phyloP scores from a whole-genome alignment of 371 early-diverging fungal genomes.

The Mucor circinelloides region DNA sequence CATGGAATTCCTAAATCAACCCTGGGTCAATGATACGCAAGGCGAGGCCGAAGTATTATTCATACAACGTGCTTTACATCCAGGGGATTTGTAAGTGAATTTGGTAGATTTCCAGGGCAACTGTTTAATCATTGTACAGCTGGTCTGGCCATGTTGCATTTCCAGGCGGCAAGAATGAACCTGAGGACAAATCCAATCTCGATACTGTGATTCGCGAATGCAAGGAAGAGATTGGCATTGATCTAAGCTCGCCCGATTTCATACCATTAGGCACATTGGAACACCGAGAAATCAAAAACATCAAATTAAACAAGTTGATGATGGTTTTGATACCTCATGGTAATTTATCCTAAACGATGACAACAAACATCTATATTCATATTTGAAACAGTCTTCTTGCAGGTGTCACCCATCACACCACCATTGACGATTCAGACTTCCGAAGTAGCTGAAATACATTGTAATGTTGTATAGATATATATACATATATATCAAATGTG shows the following conservation, averaged over 20 bases:
- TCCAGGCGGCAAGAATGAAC: constrained; percentile 72
- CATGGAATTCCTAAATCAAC: constrained; percentile 7
- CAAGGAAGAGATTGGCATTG: constrained; percentile 66
- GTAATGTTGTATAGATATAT: constrained; percentile 32
- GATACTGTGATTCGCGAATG: constrained; percentile 71
- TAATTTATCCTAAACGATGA: constrained; percentile 18
- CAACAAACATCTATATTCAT: neutral
- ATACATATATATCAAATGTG: neutral
- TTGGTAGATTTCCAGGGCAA: neutral
- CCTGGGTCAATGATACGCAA: constrained; percentile 31
- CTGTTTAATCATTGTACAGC: constrained; percentile 14
- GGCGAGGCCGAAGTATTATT: constrained; percentile 62
- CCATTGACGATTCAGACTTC: constrained; percentile 47
- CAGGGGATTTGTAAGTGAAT: constrained; percentile 54
- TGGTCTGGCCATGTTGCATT: constrained; percentile 78
- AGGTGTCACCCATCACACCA: constrained; percentile 58
- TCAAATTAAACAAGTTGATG: constrained; percentile 47
- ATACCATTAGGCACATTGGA: constrained; percentile 59
- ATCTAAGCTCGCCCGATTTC: constrained; percentile 51
- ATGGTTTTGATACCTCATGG: constrained; percentile 66
- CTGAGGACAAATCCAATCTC: constrained; percentile 57
- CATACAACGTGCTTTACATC: constrained; percentile 63
- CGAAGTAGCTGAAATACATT: constrained; percentile 64
- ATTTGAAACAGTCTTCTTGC: constrained; percentile 54
- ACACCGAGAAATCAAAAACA: constrained; percentile 56